Evolutionary conservation across 371 early-diverging fungal genomes (phyloP), one percentile per base, ranked within the genome.

Genomic region (Choanephora cucurbitarum): DNA sequence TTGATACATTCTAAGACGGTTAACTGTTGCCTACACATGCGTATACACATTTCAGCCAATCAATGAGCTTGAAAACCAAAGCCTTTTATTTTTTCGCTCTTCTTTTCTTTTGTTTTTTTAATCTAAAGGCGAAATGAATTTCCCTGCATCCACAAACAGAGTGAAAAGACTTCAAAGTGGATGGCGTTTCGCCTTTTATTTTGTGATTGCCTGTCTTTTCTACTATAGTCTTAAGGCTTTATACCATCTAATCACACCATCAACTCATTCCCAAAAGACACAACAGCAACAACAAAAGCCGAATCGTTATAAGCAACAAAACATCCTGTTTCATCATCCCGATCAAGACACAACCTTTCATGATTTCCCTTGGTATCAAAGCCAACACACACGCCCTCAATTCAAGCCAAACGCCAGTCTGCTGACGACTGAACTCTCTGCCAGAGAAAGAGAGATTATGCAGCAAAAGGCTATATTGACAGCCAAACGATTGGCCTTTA

Each of bases 291-390:
- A 32, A 10, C 32, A 32, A 10, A 32, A 5, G 32, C 9, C 37
- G 4, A 13, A 13, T 37, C 37, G 37, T 7, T 28, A 32, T 17
- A 34, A 39, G 39, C 7, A 39, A 37, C 44, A 54, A 54, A 14
- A 31, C 39, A 34, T 34, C 7, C 37, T 54, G 0, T 10, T 3
- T 24, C 37, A 21, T 45, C 32, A 45, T 34, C 28, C 28, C 28
- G 33, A 44, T 11, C 45, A 52, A 11, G 43, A 43, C 13, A 1
- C 0, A 2, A 40, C 21, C 15, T 32, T 18, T 28, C 18, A 49
- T 17, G 62, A 69, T 22, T 57, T 69, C 15, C 69, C 69, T 2
- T 69, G 69, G 69, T 69, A 69, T 17, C 48, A 64, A 22, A 45
- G 24, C 15, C 14, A 37, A 10, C 57, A 60, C 33, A 61, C 67